Percentiles rank a stretch among this genome's conserved stretches.
Conservation (phyloP, 306 rosid species). For the Luffa acutangula region DNA sequence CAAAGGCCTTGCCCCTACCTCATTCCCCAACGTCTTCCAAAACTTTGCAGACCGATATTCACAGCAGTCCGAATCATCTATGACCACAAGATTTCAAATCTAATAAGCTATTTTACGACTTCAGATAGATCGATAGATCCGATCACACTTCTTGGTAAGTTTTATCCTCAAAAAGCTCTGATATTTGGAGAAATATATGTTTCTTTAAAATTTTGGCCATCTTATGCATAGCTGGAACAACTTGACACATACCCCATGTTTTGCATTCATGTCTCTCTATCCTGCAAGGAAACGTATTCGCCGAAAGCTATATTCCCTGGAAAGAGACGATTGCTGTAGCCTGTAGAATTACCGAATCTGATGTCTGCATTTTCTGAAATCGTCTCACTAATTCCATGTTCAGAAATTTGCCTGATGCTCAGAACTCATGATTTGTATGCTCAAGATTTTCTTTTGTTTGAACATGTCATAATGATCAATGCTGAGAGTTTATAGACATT, state of each 20-base stretch:
- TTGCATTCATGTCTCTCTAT: neutral
- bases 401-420: neutral
- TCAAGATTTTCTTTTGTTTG: neutral
- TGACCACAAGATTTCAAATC: neutral
- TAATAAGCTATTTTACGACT: neutral
- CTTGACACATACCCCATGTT: neutral
- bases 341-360: neutral
- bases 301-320: neutral
- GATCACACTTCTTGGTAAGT: neutral
- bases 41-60: slow-evolving; percentile 17
- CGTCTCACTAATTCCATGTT: neutral
- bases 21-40: slow-evolving; percentile 26
- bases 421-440: neutral
- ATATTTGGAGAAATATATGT: neutral
- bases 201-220: neutral
- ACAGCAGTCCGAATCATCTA: slow-evolving; percentile 10
- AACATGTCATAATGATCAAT: neutral
- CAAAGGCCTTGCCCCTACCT: slow-evolving; percentile 57
- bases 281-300: neutral
- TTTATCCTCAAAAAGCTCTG: neutral
- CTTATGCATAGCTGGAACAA: neutral
- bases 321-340: neutral
- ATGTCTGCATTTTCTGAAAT: neutral
- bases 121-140: neutral
- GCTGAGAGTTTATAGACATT: neutral